Base-by-base conservation (phyloP, 1,139 yeast species). In the Taphrina communis region DNA sequence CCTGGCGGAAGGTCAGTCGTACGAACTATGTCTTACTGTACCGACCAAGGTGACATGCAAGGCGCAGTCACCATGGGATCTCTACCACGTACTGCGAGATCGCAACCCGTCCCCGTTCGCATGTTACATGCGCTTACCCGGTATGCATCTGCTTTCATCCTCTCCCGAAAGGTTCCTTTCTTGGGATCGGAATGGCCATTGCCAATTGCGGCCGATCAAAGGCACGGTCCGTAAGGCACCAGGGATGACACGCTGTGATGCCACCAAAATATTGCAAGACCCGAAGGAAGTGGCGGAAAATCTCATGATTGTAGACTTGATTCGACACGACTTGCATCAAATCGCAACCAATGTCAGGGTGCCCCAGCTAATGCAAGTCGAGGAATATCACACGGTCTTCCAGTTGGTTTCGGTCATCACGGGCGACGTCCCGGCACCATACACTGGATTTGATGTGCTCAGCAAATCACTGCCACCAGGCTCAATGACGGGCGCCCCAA, bases 401-500 rank as follows among this genome's bases (percentile, higher is more conserved):
- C 99, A 94, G 77, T 81, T 95, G 52, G 99, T 95, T 0, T 89
- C 97, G 65, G 97, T 90, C 2, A 91, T 95, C 44, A 84, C 82
- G 69, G 98, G 97, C 0, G 77, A 81, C 36, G 80, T 88, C 7
- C 38, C 57, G 1, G 75, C 19, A 73, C 78, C 12, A 75, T 88
- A 84, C 74, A 81, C 83, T 39, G 99, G 98, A 0, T 81, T 92
- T 53, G 98, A 94, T 76, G 81, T 93, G 6, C 81, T 94, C 21
- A 84, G 86, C 35, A 86, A 86, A 70, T 87, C 97, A 0, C 80
- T 95, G 48, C 99, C 99, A 1, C 97, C 99, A 0, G 99, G 99
- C 0, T 93, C 98, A 1, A 95, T 95, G 99, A 95, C 99, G 0
- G 99, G 99, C 2, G 99, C 99, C 0, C 99, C 99, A 0, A 95